Percentiles rank a stretch among this genome's conserved stretches.
Evolutionary conservation across 495 filamentous ascomycete genomes (phyloP).

Genomic region (Penicillium paradoxum): DNA sequence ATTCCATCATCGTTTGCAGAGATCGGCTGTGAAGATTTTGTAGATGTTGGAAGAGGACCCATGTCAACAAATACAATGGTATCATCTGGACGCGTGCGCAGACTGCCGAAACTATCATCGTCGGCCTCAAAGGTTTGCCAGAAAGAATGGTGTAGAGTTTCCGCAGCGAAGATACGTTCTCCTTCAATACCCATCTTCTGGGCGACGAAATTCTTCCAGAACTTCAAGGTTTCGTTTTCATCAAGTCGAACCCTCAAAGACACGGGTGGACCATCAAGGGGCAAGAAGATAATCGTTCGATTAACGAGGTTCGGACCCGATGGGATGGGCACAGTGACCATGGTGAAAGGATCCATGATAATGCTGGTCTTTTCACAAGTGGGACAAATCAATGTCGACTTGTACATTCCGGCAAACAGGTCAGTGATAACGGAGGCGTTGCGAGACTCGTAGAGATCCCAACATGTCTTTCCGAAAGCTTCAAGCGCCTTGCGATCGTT

Average conservation of each 20-base stretch:
- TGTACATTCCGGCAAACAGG: constrained; percentile 95
- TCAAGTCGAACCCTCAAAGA: constrained; percentile 81
- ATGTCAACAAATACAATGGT: constrained; percentile 72
- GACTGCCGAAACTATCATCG: constrained; percentile 56
- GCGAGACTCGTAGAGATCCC: constrained; percentile 85
- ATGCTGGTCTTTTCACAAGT: constrained; percentile 92
- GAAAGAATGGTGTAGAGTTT: constrained; percentile 75
- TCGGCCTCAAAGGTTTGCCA: constrained; percentile 75
- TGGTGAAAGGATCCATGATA: constrained; percentile 97
- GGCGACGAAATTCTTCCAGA: constrained; percentile 71
- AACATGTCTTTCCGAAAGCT: constrained; percentile 78
- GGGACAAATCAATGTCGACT: constrained; percentile 91
- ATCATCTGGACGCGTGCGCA: constrained; percentile 55
- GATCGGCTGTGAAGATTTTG: neutral
- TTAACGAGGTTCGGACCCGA: constrained; percentile 67
- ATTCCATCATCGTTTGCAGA: constrained; percentile 55
- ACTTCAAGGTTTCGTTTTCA: constrained; percentile 67
- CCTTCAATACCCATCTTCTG: constrained; percentile 55
- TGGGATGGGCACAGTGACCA: constrained; percentile 84
- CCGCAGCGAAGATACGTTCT: constrained; percentile 61
- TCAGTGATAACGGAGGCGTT: constrained; percentile 95
- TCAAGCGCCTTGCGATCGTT: constrained; percentile 69
- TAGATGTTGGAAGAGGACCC: constrained; percentile 45
- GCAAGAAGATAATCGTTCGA: constrained; percentile 67
- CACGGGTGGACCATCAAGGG: constrained; percentile 60